phyloP scores from a whole-genome alignment of 495 filamentous ascomycete genomes.

The Tuber umbilicatum region DNA sequence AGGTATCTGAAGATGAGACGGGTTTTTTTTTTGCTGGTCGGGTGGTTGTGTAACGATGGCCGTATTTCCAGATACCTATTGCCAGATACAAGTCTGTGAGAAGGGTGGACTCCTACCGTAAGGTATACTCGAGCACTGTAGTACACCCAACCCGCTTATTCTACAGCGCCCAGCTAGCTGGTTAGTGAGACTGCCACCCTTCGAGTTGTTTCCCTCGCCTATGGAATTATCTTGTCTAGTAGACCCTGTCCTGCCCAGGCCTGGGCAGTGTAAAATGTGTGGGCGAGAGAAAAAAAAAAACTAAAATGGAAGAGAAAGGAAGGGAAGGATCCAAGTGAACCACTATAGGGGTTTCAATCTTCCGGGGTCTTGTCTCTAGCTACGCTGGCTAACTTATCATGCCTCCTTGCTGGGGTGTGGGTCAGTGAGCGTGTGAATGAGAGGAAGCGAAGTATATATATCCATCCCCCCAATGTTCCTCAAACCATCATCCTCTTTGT shows the following conservation, averaged over 20 bases:
- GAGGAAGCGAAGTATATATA: conserved; percentile 26
- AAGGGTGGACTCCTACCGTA: background rate
- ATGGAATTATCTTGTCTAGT: background rate
- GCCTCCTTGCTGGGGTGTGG: background rate
- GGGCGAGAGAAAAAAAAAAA: background rate
- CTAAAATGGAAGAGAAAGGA: background rate
- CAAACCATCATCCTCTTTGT: conserved; percentile 2
- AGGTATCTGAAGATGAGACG: too few species aligned
- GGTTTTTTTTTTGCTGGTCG: too few species aligned
- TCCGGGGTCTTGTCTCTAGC: background rate
- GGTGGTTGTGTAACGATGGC: too few species aligned
- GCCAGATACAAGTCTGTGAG: background rate
- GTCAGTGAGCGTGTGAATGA: background rate
- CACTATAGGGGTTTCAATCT: background rate
- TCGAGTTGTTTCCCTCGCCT: background rate
- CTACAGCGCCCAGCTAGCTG: background rate
- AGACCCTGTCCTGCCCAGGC: background rate
- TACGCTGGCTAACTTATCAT: background rate
- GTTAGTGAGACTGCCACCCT: background rate
- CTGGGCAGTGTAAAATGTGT: background rate
- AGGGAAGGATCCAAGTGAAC: background rate
- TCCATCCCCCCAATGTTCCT: conserved; percentile 8
- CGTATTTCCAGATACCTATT: too few species aligned
- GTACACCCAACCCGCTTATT: background rate
- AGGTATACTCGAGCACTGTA: background rate